phyloP scores from a whole-genome alignment of 768 basidiomycete genomes.

The Hericium alpestre region DNA sequence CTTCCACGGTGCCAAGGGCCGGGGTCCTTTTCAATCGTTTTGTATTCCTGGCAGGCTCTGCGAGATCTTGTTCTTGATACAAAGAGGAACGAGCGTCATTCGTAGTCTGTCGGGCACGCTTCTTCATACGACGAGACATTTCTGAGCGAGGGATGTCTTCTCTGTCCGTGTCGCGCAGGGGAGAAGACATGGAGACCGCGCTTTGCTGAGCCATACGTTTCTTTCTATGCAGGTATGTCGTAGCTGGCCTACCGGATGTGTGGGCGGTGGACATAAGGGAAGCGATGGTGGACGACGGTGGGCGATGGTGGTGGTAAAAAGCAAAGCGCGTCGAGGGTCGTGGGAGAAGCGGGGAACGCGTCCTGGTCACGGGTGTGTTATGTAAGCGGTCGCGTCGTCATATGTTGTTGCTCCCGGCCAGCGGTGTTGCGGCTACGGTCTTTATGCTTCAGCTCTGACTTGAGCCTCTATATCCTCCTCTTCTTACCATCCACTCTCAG shows the following conservation, averaged over 20 bases:
- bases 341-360: not conserved
- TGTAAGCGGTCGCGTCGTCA: conserved; percentile 2
- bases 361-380: conserved; percentile 1
- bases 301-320: not conserved
- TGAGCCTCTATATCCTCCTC: not conserved
- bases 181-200: conserved; percentile 13
- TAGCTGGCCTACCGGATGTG: not conserved
- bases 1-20: conserved; percentile 3
- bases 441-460: not conserved
- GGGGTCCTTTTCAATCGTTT: conserved; percentile 26
- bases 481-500: conserved; percentile 1
- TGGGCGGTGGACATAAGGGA: not conserved
- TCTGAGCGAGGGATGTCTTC: conserved; percentile 28
- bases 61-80: not conserved
- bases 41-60: conserved; percentile 15
- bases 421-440: not conserved
- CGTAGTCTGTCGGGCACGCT: conserved; percentile 32
- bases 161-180: conserved; percentile 15
- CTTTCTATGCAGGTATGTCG: conserved; percentile 8
- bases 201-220: not conserved
- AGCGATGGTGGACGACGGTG: not conserved
- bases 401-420: not conserved
- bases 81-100: conserved; percentile 7
- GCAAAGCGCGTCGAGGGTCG: not conserved
- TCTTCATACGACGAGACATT: conserved; percentile 37